Evolutionary conservation across 106 monocot genomes (phyloP).

Genomic region (Phalaenopsis equestris): DNA sequence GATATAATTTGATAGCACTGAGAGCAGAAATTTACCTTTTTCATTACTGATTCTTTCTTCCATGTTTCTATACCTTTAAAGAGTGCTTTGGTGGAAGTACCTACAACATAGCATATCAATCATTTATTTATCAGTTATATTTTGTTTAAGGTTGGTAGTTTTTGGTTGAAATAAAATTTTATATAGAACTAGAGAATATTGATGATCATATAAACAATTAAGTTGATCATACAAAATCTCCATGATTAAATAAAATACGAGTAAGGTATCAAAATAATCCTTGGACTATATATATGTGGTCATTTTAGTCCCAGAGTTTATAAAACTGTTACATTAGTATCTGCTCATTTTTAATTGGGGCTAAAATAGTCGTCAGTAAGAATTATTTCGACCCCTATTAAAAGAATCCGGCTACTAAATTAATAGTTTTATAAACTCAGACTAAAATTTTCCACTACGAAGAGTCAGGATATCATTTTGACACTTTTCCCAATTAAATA

Average conservation of each 20-base stretch:
- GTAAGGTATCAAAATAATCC: too few species aligned
- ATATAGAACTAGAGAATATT: not conserved
- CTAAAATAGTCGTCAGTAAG: too few species aligned
- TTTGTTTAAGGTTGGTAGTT: not conserved
- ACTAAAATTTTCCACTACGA: too few species aligned
- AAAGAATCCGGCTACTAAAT: too few species aligned
- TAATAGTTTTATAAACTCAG: too few species aligned
- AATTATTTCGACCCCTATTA: too few species aligned
- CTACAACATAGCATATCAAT: conserved; percentile 16
- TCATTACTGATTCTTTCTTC: conserved; percentile 41
- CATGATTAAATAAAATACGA: not conserved
- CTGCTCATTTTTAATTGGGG: too few species aligned
- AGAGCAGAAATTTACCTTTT: conserved; percentile 16
- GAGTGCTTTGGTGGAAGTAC: conserved; percentile 44
- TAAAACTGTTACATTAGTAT: too few species aligned
- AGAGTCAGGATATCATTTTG: too few species aligned
- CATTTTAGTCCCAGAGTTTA: too few species aligned
- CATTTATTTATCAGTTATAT: not conserved
- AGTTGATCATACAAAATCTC: not conserved
- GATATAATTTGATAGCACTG: not conserved
- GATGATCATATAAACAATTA: not conserved
- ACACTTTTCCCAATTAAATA: too few species aligned
- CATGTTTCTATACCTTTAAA: conserved; percentile 44
- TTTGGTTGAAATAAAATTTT: not conserved
- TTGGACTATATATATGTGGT: too few species aligned